phyloP scores from a whole-genome alignment of 805 yeast genomes.

The Suhomyces pyralidae region DNA sequence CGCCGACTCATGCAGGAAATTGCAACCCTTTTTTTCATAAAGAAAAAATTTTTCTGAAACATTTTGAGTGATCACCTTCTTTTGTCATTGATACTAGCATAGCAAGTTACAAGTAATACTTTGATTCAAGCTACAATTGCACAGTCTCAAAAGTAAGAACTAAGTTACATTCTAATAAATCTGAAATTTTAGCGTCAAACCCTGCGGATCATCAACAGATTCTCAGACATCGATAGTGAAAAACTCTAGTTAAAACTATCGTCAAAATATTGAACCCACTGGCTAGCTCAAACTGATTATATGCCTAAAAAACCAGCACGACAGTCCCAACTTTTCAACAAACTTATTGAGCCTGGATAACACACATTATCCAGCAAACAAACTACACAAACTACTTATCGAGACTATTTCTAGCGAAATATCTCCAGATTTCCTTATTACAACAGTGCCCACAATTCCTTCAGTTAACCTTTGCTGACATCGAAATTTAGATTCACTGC shows the following conservation, averaged over 20 bases:
- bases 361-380: constrained; percentile 15
- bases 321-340: constrained; percentile 28
- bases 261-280: not conserved
- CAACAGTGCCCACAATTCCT: constrained; percentile 14
- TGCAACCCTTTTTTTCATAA: not conserved
- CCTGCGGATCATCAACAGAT: not conserved
- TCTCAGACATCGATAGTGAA: not conserved
- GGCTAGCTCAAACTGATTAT: constrained; percentile 15
- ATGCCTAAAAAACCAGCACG: constrained; percentile 48
- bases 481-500: not conserved
- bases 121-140: not conserved
- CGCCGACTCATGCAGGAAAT: not conserved
- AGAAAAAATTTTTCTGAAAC: not conserved
- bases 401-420: constrained; percentile 4
- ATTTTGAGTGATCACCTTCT: not conserved
- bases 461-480: constrained; percentile 13
- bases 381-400: not conserved
- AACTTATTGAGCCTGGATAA: constrained; percentile 44
- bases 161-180: not conserved
- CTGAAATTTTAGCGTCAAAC: not conserved
- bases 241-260: not conserved
- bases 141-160: not conserved
- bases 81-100: not conserved
- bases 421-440: constrained; percentile 1
- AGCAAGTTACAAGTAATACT: not conserved